phyloP scores from a whole-genome alignment of 1,284 basidiomycete genomes.

The Chiua sp. region DNA sequence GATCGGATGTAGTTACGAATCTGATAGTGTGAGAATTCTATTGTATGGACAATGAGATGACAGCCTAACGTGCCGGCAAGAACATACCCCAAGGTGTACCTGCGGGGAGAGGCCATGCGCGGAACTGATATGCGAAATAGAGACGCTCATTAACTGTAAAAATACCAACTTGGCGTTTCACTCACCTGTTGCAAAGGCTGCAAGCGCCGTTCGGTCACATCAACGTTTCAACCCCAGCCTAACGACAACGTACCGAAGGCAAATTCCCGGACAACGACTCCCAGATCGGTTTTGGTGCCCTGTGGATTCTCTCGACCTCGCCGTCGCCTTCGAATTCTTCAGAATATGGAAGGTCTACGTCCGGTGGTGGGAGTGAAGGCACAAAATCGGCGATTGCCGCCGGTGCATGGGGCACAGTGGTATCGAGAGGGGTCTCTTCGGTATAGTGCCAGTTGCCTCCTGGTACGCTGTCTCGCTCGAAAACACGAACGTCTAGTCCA shows the following conservation, averaged over 20 bases:
- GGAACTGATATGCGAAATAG: slow-evolving; percentile 3
- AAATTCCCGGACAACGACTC: slow-evolving; percentile 16
- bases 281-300: slow-evolving; percentile 15
- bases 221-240: neutral
- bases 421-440: slow-evolving; percentile 6
- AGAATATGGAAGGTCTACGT: slow-evolving; percentile 13
- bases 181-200: slow-evolving; percentile 18
- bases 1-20: slow-evolving; percentile 36
- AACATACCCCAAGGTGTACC: slow-evolving; percentile 18
- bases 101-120: slow-evolving; percentile 15
- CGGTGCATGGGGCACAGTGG: neutral
- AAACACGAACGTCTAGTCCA: slow-evolving; percentile 21
- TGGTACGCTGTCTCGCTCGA: slow-evolving; percentile 18
- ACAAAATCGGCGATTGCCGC: slow-evolving; percentile 6
- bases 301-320: slow-evolving; percentile 10
- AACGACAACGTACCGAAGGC: slow-evolving; percentile 13
- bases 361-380: slow-evolving; percentile 12
- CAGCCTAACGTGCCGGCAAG: neutral
- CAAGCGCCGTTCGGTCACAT: neutral
- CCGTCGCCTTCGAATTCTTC: slow-evolving; percentile 11
- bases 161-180: neutral
- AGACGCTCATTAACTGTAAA: too few species aligned
- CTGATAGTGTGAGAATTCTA: slow-evolving; percentile 29
- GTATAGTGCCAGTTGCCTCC: slow-evolving; percentile 17
- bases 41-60: neutral